phyloP scores from a whole-genome alignment of 2,329 filamentous ascomycete genomes.

The Dothistroma septosporum region DNA sequence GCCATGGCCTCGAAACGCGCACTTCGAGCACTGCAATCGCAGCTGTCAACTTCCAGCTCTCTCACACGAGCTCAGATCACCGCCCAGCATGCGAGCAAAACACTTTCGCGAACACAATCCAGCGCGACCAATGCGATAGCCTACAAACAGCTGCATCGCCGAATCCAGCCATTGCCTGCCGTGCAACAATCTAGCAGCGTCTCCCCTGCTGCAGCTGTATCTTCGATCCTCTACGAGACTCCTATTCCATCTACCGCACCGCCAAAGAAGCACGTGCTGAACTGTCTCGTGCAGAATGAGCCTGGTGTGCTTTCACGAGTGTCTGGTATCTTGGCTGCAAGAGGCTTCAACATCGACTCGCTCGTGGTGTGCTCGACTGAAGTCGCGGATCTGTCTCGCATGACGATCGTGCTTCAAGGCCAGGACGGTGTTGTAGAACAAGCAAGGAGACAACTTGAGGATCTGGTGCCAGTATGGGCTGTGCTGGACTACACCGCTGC shows the following conservation, averaged over 20 bases:
- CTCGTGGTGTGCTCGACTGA: conserved; percentile 97
- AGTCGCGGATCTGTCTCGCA: conserved; percentile 91
- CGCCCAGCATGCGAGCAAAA: conserved; percentile 53
- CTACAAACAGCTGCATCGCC: conserved; percentile 92
- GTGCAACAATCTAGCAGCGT: conserved; percentile 63
- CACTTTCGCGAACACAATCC: background rate
- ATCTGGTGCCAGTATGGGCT: conserved; percentile 96
- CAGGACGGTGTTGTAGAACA: conserved; percentile 98
- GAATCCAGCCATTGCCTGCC: conserved; percentile 77
- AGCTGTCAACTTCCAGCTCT: conserved; percentile 15
- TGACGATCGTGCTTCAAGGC: conserved; percentile 96
- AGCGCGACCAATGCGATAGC: conserved; percentile 78
- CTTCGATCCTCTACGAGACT: conserved; percentile 98
- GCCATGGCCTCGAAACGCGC: conserved; percentile 37
- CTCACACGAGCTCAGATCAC: conserved; percentile 37
- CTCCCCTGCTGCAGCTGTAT: conserved; percentile 85
- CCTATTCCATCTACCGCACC: conserved; percentile 77
- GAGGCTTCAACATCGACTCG: conserved; percentile 98
- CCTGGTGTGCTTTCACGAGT: conserved; percentile 94
- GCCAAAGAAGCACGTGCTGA: conserved; percentile 91
- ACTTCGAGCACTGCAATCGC: conserved; percentile 24
- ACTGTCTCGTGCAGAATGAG: conserved; percentile 98
- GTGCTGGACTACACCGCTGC: conserved; percentile 93
- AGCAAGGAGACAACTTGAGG: conserved; percentile 89
- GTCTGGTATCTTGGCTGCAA: conserved; percentile 89